Conservation (phyloP, 2,329 filamentous ascomycete genomes). For the Alternaria burnsii region DNA sequence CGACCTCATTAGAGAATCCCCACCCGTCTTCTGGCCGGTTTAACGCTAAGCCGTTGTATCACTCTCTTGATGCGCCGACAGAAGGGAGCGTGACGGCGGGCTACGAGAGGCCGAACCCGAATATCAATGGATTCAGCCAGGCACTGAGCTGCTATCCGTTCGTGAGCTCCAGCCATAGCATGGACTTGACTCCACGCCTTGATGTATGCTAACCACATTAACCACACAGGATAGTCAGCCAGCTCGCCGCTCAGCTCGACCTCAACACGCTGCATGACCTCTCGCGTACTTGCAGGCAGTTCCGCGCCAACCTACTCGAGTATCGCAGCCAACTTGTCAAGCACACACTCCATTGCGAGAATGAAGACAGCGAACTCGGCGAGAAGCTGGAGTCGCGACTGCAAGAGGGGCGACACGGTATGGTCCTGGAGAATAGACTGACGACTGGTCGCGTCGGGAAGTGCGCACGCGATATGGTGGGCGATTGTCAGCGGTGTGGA, state of each 20-base stretch:
- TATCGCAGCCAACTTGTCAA: conserved; percentile 77
- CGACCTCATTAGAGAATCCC: conserved; percentile 31
- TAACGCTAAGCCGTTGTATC: conserved; percentile 40
- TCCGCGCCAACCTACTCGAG: conserved; percentile 79
- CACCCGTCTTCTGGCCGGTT: conserved; percentile 28
- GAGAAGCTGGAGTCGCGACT: conserved; percentile 59
- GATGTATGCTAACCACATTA: conserved; percentile 42
- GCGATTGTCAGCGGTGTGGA: conserved; percentile 79
- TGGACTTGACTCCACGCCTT: conserved; percentile 38
- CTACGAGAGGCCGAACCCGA: conserved; percentile 57
- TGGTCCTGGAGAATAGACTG: conserved; percentile 40
- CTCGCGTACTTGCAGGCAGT: conserved; percentile 80
- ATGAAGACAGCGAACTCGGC: conserved; percentile 67
- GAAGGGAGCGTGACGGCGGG: conserved; percentile 20
- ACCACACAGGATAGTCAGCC: conserved; percentile 72
- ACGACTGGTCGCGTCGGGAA: conserved; percentile 74
- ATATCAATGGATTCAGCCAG: conserved; percentile 67
- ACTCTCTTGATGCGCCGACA: conserved; percentile 29
- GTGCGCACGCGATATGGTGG: conserved; percentile 89
- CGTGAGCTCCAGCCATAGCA: conserved; percentile 62
- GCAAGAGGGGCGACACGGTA: conserved; percentile 25
- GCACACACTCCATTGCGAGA: conserved; percentile 80
- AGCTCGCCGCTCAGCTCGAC: conserved; percentile 80
- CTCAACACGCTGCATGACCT: conserved; percentile 87
- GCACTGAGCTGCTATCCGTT: conserved; percentile 74